These are phyloP conservation scores for Auricularia sp. DNA, from an alignment of 768 basidiomycete species.

Conservation along the genomic window DNA sequence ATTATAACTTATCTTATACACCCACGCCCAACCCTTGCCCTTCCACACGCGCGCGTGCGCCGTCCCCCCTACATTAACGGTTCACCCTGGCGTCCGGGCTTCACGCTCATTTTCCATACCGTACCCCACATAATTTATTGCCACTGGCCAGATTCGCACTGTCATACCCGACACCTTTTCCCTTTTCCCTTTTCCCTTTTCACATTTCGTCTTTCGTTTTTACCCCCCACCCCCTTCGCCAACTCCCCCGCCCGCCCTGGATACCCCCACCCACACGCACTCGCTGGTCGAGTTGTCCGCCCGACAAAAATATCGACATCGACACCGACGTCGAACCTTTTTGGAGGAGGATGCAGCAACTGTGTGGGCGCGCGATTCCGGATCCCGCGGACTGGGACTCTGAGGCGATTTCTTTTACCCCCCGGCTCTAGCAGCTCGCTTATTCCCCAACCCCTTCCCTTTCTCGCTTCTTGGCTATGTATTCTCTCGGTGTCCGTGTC, in stretches of 20 bases:
- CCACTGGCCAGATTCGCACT: background rate
- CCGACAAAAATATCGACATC: too few relatives aligned
- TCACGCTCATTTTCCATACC: background rate
- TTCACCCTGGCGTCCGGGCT: background rate
- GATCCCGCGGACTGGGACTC: too few relatives aligned
- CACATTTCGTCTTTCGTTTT: background rate
- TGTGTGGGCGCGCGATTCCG: too few relatives aligned
- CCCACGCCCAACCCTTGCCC: background rate
- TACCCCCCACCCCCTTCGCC: background rate
- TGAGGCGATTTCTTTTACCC: too few relatives aligned
- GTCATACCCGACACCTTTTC: background rate
- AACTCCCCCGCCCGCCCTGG: background rate
- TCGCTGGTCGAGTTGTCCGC: background rate
- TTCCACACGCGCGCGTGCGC: background rate
- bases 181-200: background rate
- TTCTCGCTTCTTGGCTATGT: too few relatives aligned
- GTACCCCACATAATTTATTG: background rate
- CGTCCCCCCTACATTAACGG: background rate
- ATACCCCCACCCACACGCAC: background rate
- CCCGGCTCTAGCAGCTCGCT: too few relatives aligned
- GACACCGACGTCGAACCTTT: too few relatives aligned
- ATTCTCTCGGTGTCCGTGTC: too few relatives aligned
- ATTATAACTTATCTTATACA: background rate
- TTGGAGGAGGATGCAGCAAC: too few relatives aligned
- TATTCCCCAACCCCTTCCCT: too few relatives aligned